Evolutionary conservation across 2,329 filamentous ascomycete species (phyloP), one percentile per base, ranked within the genome.

Genomic region (Arthroderma sp.): DNA sequence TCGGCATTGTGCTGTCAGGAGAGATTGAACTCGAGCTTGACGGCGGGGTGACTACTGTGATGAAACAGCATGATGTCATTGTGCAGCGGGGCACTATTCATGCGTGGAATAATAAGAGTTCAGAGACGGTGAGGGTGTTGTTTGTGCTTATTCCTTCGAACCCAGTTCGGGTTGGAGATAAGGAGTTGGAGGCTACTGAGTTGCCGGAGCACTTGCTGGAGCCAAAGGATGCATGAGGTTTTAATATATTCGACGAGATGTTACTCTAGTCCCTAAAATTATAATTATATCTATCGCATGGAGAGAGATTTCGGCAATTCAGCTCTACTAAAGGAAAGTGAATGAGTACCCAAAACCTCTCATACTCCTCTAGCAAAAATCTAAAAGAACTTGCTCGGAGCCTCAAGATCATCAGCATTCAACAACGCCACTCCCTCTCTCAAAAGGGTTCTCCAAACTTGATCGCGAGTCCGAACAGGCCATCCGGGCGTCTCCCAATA

Each of bases 401-500:
- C 77, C 48, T 70, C 65, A 42, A 82, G 51, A 61, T 82, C 78
- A 66, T 82, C 78, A 0, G 74, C 77, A 58, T 81, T 82, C 42
- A 83, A 53, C 46, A 82, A 56, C 47, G 72, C 72, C n/a, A 77
- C 75, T 0, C 76, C 77, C 47, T 74, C 74, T 42, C 71, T 65
- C 51, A 72, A 66, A 48, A 82, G 57, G 4, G 65, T 68, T 50
- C 69, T 63, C 78, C 79, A 82, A 4, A 79, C 60, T 6, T 66
- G 62, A 56, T 80, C 75, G 27, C 78, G 62, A 22, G 69, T 72
- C n/a, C 71, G 68, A 29, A 81, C 60, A 0, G 77, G 77, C 65
- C 70, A 82, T 1, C 63, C 64, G 0, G 79, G 79, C 50, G 73
- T 71, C 43, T 77, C 74, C 78, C 77, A 82, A 54, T 82, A 82